Evolutionary conservation across 139 green algal species (phyloP).

Genomic region (Monoraphidium neglectum): DNA sequence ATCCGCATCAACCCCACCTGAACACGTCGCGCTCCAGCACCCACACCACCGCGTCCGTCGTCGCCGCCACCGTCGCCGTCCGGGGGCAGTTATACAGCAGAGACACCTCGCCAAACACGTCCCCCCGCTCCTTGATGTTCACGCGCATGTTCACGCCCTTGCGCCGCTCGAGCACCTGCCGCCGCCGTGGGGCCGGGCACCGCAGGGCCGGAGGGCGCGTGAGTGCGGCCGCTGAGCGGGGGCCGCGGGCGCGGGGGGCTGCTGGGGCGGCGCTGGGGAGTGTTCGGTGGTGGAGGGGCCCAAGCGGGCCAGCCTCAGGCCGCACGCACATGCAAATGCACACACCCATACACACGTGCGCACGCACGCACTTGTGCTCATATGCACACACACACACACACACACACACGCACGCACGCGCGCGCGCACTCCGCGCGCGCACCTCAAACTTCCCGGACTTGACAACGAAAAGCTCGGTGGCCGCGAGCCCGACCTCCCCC

Average conservation of each 20-base stretch:
- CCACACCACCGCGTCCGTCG: constrained; percentile 80
- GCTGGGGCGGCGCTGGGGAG: too few species aligned
- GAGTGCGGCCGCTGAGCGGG: neutral
- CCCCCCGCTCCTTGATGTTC: constrained; percentile 56
- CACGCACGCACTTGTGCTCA: too few species aligned
- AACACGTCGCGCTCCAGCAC: constrained; percentile 89
- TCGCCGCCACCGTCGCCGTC: constrained; percentile 89
- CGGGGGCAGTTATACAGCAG: constrained; percentile 80
- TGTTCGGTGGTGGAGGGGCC: too few species aligned
- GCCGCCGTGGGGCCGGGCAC: neutral
- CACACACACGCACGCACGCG: too few species aligned
- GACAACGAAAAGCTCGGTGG: constrained; percentile 93
- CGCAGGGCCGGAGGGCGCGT: neutral
- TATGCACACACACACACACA: too few species aligned
- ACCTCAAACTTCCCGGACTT: constrained; percentile 91
- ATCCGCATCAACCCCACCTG: too few species aligned
- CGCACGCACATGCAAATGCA: too few species aligned
- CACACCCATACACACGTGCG: too few species aligned
- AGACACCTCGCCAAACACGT: constrained; percentile 62
- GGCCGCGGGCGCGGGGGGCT: too few species aligned
- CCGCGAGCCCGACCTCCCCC: constrained; percentile 79
- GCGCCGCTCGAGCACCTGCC: constrained; percentile 55
- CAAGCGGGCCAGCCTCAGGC: too few species aligned
- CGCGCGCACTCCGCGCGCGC: too few species aligned
- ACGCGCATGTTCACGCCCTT: constrained; percentile 53